Evolutionary conservation across 192 early-diverging fungal species (phyloP), one percentile per base, ranked within the genome.

Genomic region (Ramicandelaber brevisporus): DNA sequence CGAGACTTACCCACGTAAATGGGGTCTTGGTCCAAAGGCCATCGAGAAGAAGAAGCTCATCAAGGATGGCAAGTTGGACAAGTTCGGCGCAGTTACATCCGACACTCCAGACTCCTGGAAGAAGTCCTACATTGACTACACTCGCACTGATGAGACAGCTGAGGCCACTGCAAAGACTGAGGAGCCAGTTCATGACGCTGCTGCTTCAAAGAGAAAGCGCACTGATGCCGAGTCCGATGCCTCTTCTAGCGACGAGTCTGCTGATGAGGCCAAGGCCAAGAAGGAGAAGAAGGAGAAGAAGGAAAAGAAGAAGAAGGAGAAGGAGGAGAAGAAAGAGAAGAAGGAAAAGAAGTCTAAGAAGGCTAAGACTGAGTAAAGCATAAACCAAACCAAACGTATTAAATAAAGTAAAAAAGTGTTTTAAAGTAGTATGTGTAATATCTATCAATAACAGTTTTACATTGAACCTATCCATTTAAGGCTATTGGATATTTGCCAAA

Each of bases 21-120:
- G 92, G 92, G 92, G 92, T 10, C 59, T 98, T 37, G 92, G 92
- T 25, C 88, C 88, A 14, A 68, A 81, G 48, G 92, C 92, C 12
- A 61, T 68, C 46, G 73, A 84, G 55, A 98, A 98, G 69, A 98
- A 98, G 70, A 85, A 88, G 64, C 44, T 97, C 38, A 77, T 92
- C 64, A 82, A 86, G 63, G 82, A 85, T 20, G 92, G 92, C 16
- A 88, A 95, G 63, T 62, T 98, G 10, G 92, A 98, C 61, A 93
- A 95, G 62, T 95, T 60, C 43, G 92, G 92, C 14, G 73, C 84
- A 41, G 62, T 68, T 26, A 93, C 68, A 36, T 86, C 89, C 16
- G 58, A 50, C 5, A 88, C 83, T 1, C 92, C 92, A 4, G 55
- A 38, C 8, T 44, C 46, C 27, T 98, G 92, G 92, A 76, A 65